These are phyloP conservation scores for Penicillium psychrofluorescens DNA, from an alignment of 495 filamentous ascomycete genomes.

Conservation along the genomic window DNA sequence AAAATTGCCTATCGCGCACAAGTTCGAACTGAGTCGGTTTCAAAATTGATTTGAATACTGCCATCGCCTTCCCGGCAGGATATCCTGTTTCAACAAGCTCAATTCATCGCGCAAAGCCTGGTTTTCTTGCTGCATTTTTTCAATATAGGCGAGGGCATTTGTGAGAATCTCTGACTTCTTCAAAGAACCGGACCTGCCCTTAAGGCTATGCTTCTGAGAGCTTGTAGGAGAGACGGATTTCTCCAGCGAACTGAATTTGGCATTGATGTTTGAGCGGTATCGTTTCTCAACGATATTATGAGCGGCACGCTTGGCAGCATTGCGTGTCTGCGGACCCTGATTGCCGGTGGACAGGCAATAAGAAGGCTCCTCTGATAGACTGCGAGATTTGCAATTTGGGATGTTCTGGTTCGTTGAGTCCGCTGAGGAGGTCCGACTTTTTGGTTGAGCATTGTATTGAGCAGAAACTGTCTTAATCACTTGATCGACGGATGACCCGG, in stretches of 20 bases:
- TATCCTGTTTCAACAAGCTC: slow-evolving; percentile 25
- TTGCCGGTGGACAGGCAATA: slow-evolving; percentile 11
- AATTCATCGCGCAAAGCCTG: slow-evolving; percentile 32
- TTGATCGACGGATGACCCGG: not conserved
- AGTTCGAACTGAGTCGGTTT: not conserved
- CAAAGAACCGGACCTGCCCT: slow-evolving; percentile 25
- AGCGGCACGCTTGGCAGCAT: slow-evolving; percentile 41
- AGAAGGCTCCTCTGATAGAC: slow-evolving; percentile 22
- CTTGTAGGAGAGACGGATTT: slow-evolving; percentile 28
- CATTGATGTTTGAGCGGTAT: slow-evolving; percentile 48
- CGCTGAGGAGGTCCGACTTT: not conserved
- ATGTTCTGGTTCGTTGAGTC: slow-evolving; percentile 10
- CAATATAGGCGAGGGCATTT: slow-evolving; percentile 65
- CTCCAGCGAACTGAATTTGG: slow-evolving; percentile 41
- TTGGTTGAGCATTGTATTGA: slow-evolving; percentile 25
- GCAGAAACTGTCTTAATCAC: slow-evolving; percentile 1
- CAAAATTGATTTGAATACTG: slow-evolving; percentile 11
- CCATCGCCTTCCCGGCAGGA: slow-evolving; percentile 28
- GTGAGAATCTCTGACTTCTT: slow-evolving; percentile 55
- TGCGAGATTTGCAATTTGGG: slow-evolving; percentile 24
- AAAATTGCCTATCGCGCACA: not conserved
- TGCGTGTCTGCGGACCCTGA: slow-evolving; percentile 24
- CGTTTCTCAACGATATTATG: slow-evolving; percentile 49
- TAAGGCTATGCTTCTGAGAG: slow-evolving; percentile 15
- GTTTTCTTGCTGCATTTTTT: slow-evolving; percentile 40